Evolutionary conservation across 2,329 filamentous ascomycete species (phyloP).

Genomic region (Alternaria angustiovoidea): DNA sequence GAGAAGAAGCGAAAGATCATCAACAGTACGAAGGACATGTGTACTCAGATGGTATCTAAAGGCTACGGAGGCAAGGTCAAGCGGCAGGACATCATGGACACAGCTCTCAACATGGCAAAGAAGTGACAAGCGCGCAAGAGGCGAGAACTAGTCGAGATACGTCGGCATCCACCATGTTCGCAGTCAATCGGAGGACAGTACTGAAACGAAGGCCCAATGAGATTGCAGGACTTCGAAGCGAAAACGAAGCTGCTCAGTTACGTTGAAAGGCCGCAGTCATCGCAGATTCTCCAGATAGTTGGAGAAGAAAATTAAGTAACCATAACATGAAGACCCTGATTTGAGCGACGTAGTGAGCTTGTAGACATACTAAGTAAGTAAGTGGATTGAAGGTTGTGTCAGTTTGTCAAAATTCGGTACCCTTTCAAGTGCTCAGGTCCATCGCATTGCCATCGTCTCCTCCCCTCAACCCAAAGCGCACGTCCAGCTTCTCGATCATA

Average conservation of each 20-base stretch:
- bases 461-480: not conserved
- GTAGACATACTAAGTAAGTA: not conserved
- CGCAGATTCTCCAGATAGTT: not conserved
- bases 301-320: no score
- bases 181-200: not conserved
- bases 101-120: not conserved
- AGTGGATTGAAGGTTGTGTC: not conserved
- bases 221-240: not conserved
- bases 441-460: not conserved
- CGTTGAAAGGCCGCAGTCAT: not conserved
- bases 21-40: not conserved
- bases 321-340: not conserved
- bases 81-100: not conserved
- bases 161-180: not conserved
- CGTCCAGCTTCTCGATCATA: constrained; percentile 9
- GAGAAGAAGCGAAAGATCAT: not conserved
- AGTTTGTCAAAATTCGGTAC: not conserved
- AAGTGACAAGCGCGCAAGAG: not conserved
- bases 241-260: not conserved
- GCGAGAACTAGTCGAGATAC: not conserved
- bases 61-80: not conserved
- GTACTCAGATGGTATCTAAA: not conserved
- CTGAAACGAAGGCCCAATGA: not conserved
- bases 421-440: not conserved
- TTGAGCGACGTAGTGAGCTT: not conserved